Evolutionary conservation across 169 alveolate species (phyloP), one percentile per base, ranked within the genome.

Genomic region (Plasmodium coatneyi): DNA sequence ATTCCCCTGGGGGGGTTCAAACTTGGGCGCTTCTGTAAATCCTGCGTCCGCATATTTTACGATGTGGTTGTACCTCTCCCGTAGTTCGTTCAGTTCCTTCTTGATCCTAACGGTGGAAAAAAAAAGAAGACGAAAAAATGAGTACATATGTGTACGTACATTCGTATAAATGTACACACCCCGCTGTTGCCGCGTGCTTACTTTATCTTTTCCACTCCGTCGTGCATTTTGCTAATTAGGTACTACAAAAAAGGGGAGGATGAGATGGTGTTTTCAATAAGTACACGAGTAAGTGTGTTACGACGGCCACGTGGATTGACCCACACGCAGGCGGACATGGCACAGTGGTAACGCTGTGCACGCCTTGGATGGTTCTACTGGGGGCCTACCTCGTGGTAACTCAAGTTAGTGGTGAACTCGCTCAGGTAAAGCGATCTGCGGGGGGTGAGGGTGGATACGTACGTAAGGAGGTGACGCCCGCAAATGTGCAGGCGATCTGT

Each of bases 161-260:
- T n/a, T 19, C 25, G 22, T 36, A 66, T 82, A 39, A 34, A 39
- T 43, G n/a, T 56, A 16, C 72, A 5, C 30, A 43, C 52, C 3
- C 3, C 16, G 12, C 16, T 56, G 30, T 32, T 4, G 16, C 16
- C 3, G 34, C 12, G 16, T 3, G 19, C 74, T 22, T 84, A 84
- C 92, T 49, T 84, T 84, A 84, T 84, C 78, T 84, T 84, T 39
- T 84, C 92, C 16, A 84, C 83, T 19, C 92, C 74, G 25, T 84
- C 92, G 32, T 43, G 34, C 56, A 46, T 12, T 56, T 84, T 71
- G 52, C 74, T 74, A 22, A 84, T 84, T 7, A 49, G 84, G 74
- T 84, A 84, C 92, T 84, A 36, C 54, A 60, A 25, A 12, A 66
- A 19, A 16, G 76, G 56, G 56, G 19, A 32, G 16, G 22, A 32